Percentiles rank a stretch among this genome's conserved stretches.
Evolutionary conservation across 2,329 filamentous ascomycete genomes (phyloP).

Genomic region (Grosmannia huntii): DNA sequence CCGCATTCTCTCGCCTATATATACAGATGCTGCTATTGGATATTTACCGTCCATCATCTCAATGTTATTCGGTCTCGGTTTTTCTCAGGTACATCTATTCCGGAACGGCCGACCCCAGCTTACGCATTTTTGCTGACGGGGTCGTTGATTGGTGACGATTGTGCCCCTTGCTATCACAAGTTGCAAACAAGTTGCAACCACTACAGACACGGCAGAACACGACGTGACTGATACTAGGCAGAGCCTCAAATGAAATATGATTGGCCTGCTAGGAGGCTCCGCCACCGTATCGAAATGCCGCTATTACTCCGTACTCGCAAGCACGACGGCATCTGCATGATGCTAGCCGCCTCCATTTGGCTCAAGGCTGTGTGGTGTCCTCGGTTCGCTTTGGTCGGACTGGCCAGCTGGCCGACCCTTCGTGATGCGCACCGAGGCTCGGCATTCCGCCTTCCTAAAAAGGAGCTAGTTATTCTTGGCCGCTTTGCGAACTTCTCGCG

Average conservation of each 20-base stretch:
- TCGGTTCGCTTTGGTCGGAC: background rate
- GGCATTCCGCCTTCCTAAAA: background rate
- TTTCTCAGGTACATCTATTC: background rate
- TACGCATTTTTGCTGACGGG: background rate
- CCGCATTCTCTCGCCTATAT: background rate
- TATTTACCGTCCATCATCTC: background rate
- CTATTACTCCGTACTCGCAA: background rate
- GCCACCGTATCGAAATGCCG: background rate
- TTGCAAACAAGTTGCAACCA: background rate
- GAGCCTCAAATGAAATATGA: background rate
- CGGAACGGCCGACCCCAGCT: background rate
- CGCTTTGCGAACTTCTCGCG: background rate
- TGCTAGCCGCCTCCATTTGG: background rate
- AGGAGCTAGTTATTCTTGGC: background rate
- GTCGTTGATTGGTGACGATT: background rate
- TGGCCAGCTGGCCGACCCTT: background rate
- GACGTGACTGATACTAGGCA: background rate
- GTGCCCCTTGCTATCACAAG: background rate
- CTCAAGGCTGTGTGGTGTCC: background rate
- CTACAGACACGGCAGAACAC: background rate
- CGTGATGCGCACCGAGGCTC: background rate
- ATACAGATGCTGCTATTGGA: background rate
- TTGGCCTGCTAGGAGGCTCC: background rate
- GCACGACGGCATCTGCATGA: no score
- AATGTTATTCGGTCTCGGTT: background rate